phyloP scores from a whole-genome alignment of 148 eudicot species.

The Vaccinium darrowii region DNA sequence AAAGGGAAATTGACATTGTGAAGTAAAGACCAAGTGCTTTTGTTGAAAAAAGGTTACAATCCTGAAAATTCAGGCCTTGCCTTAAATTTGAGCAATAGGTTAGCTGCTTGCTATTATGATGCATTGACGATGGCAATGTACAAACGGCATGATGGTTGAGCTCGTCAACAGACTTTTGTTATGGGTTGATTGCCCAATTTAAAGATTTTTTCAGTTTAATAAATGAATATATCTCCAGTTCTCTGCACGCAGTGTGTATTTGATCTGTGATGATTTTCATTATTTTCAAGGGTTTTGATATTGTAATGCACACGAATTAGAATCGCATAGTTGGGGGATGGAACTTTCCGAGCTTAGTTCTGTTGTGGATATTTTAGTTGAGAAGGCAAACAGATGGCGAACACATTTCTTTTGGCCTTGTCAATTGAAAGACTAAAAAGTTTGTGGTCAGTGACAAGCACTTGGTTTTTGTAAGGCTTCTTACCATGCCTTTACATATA shows the following conservation, averaged over 20 bases:
- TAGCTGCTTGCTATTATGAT: not conserved
- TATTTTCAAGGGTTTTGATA: not conserved
- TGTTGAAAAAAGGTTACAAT: no score
- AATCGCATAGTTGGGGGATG: not conserved
- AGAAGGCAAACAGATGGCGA: not conserved
- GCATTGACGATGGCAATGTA: not conserved
- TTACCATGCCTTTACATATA: no score
- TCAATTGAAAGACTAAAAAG: not conserved
- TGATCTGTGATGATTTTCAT: not conserved
- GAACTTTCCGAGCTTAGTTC: not conserved
- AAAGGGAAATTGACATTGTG: not conserved
- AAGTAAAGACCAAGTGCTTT: not conserved
- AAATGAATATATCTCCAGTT: not conserved
- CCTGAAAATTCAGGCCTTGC: not conserved
- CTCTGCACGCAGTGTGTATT: not conserved
- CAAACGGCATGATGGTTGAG: not conserved
- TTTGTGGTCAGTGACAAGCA: not conserved
- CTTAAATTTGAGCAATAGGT: not conserved
- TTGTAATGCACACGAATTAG: not conserved
- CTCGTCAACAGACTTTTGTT: not conserved
- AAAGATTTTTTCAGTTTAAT: not conserved
- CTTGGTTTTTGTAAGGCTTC: no score
- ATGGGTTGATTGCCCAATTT: not conserved
- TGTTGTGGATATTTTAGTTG: not conserved
- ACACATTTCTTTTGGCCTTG: not conserved